A percentile compares a stretch with the other conserved stretches of the same genome.
Conservation (phyloP, 345 rosid species). For the Hypericum perforatum region DNA sequence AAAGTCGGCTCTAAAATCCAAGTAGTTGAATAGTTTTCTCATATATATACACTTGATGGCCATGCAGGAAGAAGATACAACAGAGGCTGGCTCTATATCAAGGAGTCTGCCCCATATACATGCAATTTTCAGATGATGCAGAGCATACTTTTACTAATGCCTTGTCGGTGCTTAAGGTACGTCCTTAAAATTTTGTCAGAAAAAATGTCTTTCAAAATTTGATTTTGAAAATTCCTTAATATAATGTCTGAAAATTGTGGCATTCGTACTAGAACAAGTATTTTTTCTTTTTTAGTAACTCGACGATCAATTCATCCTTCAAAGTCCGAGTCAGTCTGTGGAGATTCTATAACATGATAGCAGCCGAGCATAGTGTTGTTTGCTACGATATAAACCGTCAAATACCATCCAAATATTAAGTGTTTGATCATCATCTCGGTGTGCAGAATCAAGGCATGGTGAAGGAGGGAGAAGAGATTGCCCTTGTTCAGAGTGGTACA, state of each 20-base stretch:
- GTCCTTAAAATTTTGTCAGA: neutral
- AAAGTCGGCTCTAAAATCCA: neutral
- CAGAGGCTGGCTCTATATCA: constrained; percentile 88
- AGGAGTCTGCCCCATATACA: constrained; percentile 87
- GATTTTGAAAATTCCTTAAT: too few species aligned
- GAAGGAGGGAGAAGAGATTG: constrained; percentile 88
- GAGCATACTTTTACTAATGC: constrained; percentile 81
- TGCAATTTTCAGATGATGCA: constrained; percentile 91
- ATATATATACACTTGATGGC: constrained; percentile 12
- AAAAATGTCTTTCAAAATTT: too few species aligned
- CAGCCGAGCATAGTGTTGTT: too few species aligned
- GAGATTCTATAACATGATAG: too few species aligned
- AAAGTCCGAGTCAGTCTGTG: too few species aligned
- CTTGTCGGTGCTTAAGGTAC: constrained; percentile 62
- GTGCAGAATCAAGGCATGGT: constrained; percentile 91
- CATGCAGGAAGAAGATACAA: constrained; percentile 67
- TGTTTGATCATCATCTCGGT: constrained; percentile 4
- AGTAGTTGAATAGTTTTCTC: constrained; percentile 4
- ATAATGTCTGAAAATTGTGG: too few species aligned
- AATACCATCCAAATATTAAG: too few species aligned
- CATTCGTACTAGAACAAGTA: too few species aligned
- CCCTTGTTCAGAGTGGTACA: constrained; percentile 83
- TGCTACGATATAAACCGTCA: too few species aligned
- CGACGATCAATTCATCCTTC: too few species aligned
- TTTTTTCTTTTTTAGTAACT: too few species aligned